Percentiles rank a stretch among this genome's conserved stretches.
Conservation (phyloP, 225 moss, liverwort and hornwort genomes). For the Marchantia paleacea region DNA sequence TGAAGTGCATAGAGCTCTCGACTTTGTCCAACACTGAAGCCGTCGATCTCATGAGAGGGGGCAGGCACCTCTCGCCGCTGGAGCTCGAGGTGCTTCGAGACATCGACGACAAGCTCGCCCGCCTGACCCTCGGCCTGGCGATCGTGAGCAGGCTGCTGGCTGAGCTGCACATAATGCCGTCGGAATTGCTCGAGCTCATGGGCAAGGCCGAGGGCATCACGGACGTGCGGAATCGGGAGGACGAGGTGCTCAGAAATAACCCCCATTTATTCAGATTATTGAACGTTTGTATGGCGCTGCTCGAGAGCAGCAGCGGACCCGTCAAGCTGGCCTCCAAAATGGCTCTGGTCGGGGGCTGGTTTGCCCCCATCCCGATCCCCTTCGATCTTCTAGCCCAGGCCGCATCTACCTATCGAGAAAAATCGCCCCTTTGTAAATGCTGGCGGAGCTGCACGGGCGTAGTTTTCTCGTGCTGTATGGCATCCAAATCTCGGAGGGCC, state of each 20-base stretch:
- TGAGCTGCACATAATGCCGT: conserved; percentile 46
- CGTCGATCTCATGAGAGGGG: conserved; percentile 47
- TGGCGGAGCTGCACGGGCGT: conserved; percentile 25
- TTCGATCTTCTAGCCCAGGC: conserved; percentile 40
- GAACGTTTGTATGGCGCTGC: conserved; percentile 52
- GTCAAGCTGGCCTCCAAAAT: conserved; percentile 40
- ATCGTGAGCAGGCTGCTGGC: conserved; percentile 46
- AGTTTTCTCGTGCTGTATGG: conserved; percentile 34
- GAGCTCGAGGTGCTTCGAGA: conserved; percentile 49
- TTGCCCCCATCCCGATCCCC: conserved; percentile 45
- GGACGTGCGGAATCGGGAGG: conserved; percentile 40
- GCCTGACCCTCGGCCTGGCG: conserved; percentile 45
- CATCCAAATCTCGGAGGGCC: conserved; percentile 8
- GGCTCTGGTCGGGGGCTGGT: conserved; percentile 58
- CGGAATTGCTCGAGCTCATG: conserved; percentile 48
- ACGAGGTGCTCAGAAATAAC: conserved; percentile 50
- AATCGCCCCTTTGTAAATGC: conserved; percentile 26
- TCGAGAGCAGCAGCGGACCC: conserved; percentile 29
- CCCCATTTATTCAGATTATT: conserved; percentile 50
- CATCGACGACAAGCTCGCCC: conserved; percentile 52
- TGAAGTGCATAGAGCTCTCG: conserved; percentile 44
- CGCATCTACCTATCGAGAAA: conserved; percentile 41
- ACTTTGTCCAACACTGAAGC: conserved; percentile 45
- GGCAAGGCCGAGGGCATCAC: conserved; percentile 26
- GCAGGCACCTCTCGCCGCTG: conserved; percentile 36